Conservation (phyloP, 306 rosid genomes). For the Dryas octopetala region DNA sequence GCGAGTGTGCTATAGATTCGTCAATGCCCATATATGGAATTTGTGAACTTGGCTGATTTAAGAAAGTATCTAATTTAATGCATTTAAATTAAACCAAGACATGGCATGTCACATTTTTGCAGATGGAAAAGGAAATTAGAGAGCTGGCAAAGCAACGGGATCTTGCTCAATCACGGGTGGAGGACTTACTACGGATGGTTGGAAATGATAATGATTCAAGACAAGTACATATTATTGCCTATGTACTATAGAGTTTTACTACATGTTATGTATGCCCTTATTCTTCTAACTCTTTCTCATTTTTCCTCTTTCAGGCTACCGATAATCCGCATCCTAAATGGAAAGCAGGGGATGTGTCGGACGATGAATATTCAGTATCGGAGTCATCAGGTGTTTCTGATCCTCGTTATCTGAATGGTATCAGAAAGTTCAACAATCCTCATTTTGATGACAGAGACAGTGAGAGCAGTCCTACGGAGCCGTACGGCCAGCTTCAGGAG, state of each 20-base stretch:
- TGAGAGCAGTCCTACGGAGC: conserved; percentile 38
- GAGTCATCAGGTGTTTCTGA: conserved; percentile 63
- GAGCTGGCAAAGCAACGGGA: conserved; percentile 87
- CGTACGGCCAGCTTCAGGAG: conserved; percentile 8
- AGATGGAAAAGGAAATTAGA: conserved; percentile 88
- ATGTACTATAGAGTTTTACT: conserved; percentile 15
- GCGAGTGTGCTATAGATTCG: not conserved
- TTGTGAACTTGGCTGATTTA: not conserved
- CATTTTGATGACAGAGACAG: conserved; percentile 50
- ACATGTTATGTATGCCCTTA: conserved; percentile 10
- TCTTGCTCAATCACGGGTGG: conserved; percentile 88
- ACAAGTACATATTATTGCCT: conserved; percentile 45
- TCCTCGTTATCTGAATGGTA: conserved; percentile 36
- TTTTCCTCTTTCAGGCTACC: conserved; percentile 35
- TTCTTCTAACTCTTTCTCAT: conserved; percentile 12
- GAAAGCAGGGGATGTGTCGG: conserved; percentile 52
- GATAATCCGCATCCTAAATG: conserved; percentile 36
- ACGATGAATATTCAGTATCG: conserved; percentile 76
- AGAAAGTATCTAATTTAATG: not conserved
- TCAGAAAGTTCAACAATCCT: conserved; percentile 60
- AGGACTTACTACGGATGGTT: conserved; percentile 72
- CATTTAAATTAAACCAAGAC: conserved; percentile 17
- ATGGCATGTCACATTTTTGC: conserved; percentile 28
- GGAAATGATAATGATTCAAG: conserved; percentile 59
- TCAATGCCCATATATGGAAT: not conserved